A percentile compares a stretch with the other conserved stretches of the same genome.
These are phyloP conservation scores for Udeniomyces megalosporus DNA, from an alignment of 768 basidiomycete species.

Conservation along the genomic window DNA sequence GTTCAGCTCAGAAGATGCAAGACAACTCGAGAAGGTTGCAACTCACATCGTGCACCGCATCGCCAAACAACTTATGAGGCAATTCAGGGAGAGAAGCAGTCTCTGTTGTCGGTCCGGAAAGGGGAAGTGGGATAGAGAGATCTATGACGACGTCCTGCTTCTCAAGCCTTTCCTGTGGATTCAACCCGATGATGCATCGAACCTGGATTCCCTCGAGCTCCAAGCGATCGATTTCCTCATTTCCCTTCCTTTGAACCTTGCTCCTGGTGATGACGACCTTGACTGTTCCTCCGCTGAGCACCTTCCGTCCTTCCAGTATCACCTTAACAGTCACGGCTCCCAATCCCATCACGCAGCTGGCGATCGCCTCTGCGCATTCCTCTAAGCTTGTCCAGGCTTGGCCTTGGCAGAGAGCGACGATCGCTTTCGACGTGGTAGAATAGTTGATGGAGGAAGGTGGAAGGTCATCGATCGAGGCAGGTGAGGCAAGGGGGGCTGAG, in stretches of 20 bases:
- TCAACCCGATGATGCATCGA: constrained; percentile 48
- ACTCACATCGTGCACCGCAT: constrained; percentile 31
- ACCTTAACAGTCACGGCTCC: constrained; percentile 31
- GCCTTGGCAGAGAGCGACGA: neutral
- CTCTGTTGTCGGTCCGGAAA: too few relatives aligned
- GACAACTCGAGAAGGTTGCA: neutral
- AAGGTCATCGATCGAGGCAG: constrained; percentile 9
- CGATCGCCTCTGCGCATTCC: neutral
- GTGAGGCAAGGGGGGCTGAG: neutral
- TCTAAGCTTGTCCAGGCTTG: constrained; percentile 3
- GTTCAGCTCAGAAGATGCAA: neutral
- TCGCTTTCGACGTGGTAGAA: constrained; percentile 10
- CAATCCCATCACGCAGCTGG: neutral
- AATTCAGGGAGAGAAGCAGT: constrained; percentile 27
- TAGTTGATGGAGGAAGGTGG: constrained; percentile 8
- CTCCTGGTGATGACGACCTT: constrained; percentile 30
- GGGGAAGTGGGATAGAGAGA: constrained; percentile 26
- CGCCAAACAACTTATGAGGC: constrained; percentile 35
- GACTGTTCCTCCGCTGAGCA: constrained; percentile 39
- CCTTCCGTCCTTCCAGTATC: constrained; percentile 37
- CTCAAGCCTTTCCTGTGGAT: constrained; percentile 47
- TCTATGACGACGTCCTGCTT: constrained; percentile 47
- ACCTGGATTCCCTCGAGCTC: constrained; percentile 32
- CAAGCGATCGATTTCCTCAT: neutral
- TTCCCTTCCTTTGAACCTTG: neutral